Conservation (phyloP, 768 basidiomycete species). For the Suillus brevipes region DNA sequence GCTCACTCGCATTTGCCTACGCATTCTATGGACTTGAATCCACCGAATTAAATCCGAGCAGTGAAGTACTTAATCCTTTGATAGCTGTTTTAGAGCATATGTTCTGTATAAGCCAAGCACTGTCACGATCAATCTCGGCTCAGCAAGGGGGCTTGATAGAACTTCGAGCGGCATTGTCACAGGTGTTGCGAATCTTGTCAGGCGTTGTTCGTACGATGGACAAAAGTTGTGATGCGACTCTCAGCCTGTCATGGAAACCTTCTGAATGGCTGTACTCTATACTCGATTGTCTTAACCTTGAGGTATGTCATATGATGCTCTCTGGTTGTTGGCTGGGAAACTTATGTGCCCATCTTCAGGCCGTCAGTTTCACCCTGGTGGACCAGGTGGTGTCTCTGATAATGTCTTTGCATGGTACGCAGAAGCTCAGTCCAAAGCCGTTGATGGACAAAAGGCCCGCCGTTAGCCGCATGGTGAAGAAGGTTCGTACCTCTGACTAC, state of each 20-base stretch:
- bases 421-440: slow-evolving; percentile 51
- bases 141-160: slow-evolving; percentile 31
- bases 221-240: slow-evolving; percentile 29
- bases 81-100: slow-evolving; percentile 57
- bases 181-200: slow-evolving; percentile 51
- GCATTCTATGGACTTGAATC: slow-evolving; percentile 57
- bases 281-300: slow-evolving; percentile 53
- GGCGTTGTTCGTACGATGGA: slow-evolving; percentile 48
- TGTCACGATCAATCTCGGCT: slow-evolving; percentile 39
- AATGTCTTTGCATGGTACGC: slow-evolving; percentile 53
- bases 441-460: slow-evolving; percentile 54
- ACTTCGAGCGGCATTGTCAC: slow-evolving; percentile 54
- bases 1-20: slow-evolving; percentile 58
- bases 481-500: slow-evolving; percentile 32
- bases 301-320: slow-evolving; percentile 40
- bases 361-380: slow-evolving; percentile 62
- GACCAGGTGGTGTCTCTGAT: slow-evolving; percentile 62
- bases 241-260: slow-evolving; percentile 59
- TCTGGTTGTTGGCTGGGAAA: slow-evolving; percentile 15
- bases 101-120: slow-evolving; percentile 45
- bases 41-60: slow-evolving; percentile 28
- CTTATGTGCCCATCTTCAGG: slow-evolving; percentile 36
- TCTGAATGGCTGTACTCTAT: slow-evolving; percentile 59
- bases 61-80: slow-evolving; percentile 46
- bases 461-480: slow-evolving; percentile 60